Evolutionary conservation across 768 basidiomycete species (phyloP).

Genomic region (Cystofilobasidium capitatum): DNA sequence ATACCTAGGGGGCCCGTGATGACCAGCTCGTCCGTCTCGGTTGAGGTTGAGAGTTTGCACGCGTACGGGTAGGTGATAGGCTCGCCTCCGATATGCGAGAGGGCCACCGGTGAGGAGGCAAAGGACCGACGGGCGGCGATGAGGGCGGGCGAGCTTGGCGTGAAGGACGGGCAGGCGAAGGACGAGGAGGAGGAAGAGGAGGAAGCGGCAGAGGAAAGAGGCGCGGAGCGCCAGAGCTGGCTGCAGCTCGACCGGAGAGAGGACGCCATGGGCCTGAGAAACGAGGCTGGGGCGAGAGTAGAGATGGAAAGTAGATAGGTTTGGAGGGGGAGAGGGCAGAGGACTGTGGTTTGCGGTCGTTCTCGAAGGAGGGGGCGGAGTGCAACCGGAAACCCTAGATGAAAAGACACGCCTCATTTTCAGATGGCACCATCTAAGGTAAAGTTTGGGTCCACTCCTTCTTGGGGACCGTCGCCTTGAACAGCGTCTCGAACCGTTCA

Average conservation of each 20-base stretch:
- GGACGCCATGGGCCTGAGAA: neutral
- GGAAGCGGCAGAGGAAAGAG: neutral
- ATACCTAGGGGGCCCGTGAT: slow-evolving; percentile 56
- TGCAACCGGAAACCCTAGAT: too few relatives aligned
- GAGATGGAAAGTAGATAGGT: too few relatives aligned
- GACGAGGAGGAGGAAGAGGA: neutral
- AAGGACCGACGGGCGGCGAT: slow-evolving; percentile 20
- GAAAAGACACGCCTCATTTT: too few relatives aligned
- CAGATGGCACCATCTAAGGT: too few relatives aligned
- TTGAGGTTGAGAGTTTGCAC: neutral
- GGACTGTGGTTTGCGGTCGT: too few relatives aligned
- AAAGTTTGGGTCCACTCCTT: too few relatives aligned
- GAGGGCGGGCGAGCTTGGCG: too few relatives aligned
- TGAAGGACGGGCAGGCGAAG: neutral
- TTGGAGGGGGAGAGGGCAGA: too few relatives aligned
- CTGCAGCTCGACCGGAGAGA: slow-evolving; percentile 6
- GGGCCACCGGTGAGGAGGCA: slow-evolving; percentile 27
- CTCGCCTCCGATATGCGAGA: slow-evolving; percentile 47
- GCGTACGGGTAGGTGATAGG: slow-evolving; percentile 48
- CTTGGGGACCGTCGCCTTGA: too few relatives aligned
- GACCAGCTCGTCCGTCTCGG: slow-evolving; percentile 46
- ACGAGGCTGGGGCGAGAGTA: too few relatives aligned
- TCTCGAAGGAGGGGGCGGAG: too few relatives aligned
- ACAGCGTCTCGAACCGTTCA: too few relatives aligned
- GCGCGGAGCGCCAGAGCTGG: neutral